Percentiles rank a stretch among this genome's conserved stretches.
phyloP scores from a whole-genome alignment of 176 grass and related monocot genomes.

The Triticum turgidum region DNA sequence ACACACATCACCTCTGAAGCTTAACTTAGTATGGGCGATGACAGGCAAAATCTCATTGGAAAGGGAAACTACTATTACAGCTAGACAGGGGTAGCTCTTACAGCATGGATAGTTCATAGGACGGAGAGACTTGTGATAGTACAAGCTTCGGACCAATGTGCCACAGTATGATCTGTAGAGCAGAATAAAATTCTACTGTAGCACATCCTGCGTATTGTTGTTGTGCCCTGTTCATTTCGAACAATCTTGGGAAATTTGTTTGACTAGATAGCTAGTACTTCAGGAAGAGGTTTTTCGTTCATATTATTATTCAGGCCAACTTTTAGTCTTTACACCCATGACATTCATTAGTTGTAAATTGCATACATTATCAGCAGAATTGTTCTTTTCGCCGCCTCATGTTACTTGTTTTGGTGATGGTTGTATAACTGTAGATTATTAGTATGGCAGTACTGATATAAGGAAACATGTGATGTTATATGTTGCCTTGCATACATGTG shows the following conservation, averaged over 20 bases:
- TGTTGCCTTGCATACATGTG: not conserved
- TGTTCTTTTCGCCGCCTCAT: not conserved
- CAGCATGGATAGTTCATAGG: not conserved
- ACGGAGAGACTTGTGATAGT: constrained; percentile 8
- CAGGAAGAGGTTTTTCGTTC: not conserved
- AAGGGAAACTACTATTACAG: constrained; percentile 23
- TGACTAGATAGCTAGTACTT: not conserved
- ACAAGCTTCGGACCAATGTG: constrained; percentile 36
- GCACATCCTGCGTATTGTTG: not conserved
- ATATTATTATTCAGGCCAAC: not conserved
- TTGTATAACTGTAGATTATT: not conserved
- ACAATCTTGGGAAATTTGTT: not conserved
- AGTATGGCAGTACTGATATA: not conserved
- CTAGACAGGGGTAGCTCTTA: not conserved
- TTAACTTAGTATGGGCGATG: constrained; percentile 1
- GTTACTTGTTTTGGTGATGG: not conserved
- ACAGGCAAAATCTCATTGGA: constrained; percentile 38
- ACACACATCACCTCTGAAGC: not conserved
- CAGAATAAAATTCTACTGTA: not conserved
- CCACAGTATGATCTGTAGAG: not conserved
- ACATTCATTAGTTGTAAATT: not conserved
- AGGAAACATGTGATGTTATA: not conserved
- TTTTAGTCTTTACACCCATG: not conserved
- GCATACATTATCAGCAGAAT: not conserved
- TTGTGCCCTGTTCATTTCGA: not conserved